phyloP scores from a whole-genome alignment of 2,329 filamentous ascomycete genomes.

The Phialocephala sp. region DNA sequence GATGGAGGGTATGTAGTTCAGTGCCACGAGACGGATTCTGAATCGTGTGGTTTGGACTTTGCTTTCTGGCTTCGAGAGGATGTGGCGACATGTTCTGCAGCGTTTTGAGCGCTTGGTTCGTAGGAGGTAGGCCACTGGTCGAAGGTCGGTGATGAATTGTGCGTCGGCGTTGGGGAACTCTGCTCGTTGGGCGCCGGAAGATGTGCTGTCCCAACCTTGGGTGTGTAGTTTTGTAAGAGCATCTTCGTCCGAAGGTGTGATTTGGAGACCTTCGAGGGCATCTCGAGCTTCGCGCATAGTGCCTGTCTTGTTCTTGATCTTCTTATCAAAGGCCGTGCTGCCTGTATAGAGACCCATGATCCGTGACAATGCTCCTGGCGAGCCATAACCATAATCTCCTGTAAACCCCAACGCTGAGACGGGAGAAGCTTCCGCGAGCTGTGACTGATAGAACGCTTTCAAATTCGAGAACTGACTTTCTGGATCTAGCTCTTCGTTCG shows the following conservation, averaged over 20 bases:
- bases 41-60: slow-evolving; percentile 90
- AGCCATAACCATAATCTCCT: slow-evolving; percentile 64
- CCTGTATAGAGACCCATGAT: slow-evolving; percentile 91
- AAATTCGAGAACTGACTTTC: slow-evolving; percentile 78
- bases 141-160: slow-evolving; percentile 74
- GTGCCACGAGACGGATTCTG: slow-evolving; percentile 88
- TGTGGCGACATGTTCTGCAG: slow-evolving; percentile 90
- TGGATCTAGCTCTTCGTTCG: slow-evolving; percentile 54
- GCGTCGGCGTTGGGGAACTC: slow-evolving; percentile 51
- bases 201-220: slow-evolving; percentile 68
- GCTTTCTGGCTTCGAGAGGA: slow-evolving; percentile 90
- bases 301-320: slow-evolving; percentile 68
- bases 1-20: slow-evolving; percentile 85
- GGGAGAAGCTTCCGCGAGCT: slow-evolving; percentile 68
- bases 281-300: slow-evolving; percentile 82
- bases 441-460: slow-evolving; percentile 80
- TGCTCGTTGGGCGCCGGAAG: slow-evolving; percentile 58
- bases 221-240: slow-evolving; percentile 60
- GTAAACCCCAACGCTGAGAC: slow-evolving; percentile 61
- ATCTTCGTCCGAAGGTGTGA: slow-evolving; percentile 61
- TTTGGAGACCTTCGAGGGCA: slow-evolving; percentile 72
- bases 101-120: slow-evolving; percentile 94
- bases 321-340: slow-evolving; percentile 65
- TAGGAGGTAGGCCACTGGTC: slow-evolving; percentile 81
- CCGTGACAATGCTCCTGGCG: slow-evolving; percentile 80